Evolutionary conservation across 1,284 basidiomycete species (phyloP).

Genomic region (Heterobasidion occidentale): DNA sequence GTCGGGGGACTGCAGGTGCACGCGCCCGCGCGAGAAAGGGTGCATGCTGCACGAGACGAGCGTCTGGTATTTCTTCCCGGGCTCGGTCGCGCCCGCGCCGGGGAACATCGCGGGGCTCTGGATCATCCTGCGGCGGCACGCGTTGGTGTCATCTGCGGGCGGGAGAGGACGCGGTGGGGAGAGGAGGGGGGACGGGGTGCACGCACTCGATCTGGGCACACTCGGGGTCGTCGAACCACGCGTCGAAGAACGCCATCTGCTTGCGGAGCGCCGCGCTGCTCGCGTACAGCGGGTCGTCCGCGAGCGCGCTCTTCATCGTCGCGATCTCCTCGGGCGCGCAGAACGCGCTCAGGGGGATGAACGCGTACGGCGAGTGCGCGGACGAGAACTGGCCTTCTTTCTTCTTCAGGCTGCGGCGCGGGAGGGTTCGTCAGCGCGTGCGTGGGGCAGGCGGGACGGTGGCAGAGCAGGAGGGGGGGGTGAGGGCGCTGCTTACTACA

Average conservation of each 20-base stretch:
- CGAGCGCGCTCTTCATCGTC: neutral
- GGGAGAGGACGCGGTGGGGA: no score
- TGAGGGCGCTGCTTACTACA: neutral
- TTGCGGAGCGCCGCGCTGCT: neutral
- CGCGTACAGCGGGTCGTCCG: neutral
- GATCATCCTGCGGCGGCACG: neutral
- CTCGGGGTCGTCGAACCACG: neutral
- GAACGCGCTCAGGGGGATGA: neutral
- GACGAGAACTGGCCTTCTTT: neutral
- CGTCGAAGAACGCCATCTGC: neutral
- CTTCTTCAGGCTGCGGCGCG: neutral
- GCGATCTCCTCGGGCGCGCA: neutral
- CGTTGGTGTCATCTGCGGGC: no score
- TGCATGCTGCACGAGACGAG: conserved; percentile 10
- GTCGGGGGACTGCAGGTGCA: conserved; percentile 11
- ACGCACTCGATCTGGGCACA: conserved; percentile 2
- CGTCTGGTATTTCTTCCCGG: conserved; percentile 7
- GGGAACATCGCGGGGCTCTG: neutral
- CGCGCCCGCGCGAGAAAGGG: conserved; percentile 13
- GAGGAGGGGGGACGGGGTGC: no score
- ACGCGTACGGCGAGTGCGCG: neutral
- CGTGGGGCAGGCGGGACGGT: neutral
- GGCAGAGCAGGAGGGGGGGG: no score
- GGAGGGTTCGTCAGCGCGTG: neutral
- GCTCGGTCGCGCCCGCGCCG: neutral